phyloP scores from a whole-genome alignment of 768 basidiomycete genomes.

The Mrakia blollopis region DNA sequence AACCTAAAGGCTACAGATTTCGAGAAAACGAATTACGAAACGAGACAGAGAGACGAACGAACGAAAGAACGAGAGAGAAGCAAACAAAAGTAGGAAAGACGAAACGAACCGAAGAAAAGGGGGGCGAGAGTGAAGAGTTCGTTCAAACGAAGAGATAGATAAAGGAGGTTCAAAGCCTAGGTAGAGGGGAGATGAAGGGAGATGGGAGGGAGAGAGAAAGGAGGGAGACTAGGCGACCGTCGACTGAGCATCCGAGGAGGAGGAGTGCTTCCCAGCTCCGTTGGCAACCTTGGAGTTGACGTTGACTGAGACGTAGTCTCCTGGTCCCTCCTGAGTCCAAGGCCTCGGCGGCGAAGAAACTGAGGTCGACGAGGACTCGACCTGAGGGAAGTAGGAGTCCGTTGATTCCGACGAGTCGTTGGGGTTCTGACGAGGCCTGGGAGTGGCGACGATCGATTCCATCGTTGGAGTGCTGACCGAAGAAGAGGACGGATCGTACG shows the following conservation, averaged over 20 bases:
- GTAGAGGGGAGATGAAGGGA: not conserved
- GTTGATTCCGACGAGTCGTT: not conserved
- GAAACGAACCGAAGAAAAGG: no score
- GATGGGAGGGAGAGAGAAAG: not conserved
- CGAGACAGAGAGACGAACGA: no score
- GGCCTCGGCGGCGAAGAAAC: not conserved
- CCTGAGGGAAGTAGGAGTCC: slow-evolving; percentile 14
- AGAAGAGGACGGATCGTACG: not conserved
- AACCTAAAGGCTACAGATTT: no score
- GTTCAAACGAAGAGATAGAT: not conserved
- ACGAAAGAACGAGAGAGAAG: no score
- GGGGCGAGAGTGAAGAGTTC: not conserved
- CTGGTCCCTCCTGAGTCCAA: slow-evolving; percentile 15
- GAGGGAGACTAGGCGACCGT: not conserved
- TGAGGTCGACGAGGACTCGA: not conserved
- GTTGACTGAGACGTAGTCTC: slow-evolving; percentile 17
- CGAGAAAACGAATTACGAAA: no score
- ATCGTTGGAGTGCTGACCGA: not conserved
- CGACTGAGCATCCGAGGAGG: not conserved
- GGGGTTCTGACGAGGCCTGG: not conserved
- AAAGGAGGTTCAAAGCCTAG: not conserved
- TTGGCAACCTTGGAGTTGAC: not conserved
- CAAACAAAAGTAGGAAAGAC: no score
- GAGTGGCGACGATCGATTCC: not conserved
- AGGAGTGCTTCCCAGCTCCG: not conserved